phyloP scores from a whole-genome alignment of 257 asterid genomes.

The Penstemon eatonii region DNA sequence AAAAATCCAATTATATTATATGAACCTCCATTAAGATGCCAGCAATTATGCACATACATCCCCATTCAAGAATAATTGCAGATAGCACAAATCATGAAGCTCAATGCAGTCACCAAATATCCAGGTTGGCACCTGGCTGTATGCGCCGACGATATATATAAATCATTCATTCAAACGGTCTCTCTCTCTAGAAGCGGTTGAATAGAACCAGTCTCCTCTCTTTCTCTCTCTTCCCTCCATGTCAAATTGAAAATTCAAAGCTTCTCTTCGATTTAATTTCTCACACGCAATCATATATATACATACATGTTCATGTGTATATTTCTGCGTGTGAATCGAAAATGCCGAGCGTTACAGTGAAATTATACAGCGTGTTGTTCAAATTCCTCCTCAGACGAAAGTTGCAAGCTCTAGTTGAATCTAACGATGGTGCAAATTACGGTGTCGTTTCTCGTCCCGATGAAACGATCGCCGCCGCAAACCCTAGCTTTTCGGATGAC shows the following conservation, averaged over 20 bases:
- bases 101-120: neutral
- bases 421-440: constrained; percentile 25
- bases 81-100: neutral
- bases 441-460: constrained; percentile 69
- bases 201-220: constrained; percentile 38
- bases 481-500: constrained; percentile 62
- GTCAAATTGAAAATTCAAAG: constrained; percentile 24
- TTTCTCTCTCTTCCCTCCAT: neutral
- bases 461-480: constrained; percentile 53
- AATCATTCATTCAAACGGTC: constrained; percentile 25
- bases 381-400: constrained; percentile 71
- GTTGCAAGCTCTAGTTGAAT: constrained; percentile 47
- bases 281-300: constrained; percentile 21
- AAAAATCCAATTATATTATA: too few relatives aligned
- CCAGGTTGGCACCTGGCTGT: constrained; percentile 24
- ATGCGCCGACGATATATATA: neutral
- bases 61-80: too few relatives aligned
- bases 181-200: constrained; percentile 35
- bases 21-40: too few relatives aligned
- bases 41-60: too few relatives aligned
- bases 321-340: constrained; percentile 29
- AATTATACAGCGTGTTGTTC: constrained; percentile 58
- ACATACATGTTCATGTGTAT: neutral
- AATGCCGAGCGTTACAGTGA: constrained; percentile 75
- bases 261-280: neutral